Base-by-base conservation (phyloP, 495 filamentous ascomycete species). In the Lasiosphaeria hispida region DNA sequence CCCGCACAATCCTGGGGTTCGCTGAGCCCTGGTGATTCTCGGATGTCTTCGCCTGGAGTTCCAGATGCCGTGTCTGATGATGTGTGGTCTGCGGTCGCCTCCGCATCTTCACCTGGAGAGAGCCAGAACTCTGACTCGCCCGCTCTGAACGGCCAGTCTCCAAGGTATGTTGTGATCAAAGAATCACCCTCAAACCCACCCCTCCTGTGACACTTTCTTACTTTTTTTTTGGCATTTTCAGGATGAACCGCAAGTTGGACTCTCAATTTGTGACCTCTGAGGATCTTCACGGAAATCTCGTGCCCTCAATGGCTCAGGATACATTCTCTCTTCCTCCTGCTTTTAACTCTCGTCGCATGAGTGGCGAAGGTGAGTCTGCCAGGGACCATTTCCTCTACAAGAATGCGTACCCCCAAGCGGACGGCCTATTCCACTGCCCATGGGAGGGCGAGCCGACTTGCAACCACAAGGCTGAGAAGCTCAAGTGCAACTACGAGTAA, bases 401-500 rank as follows among this genome's bases (percentile, higher is more conserved):
- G 67, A 83, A 83, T 67, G 79, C 81, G 42, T 83, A 82, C 43
- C 80, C 80, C 34, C 65, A 84, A 41, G 75, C 75, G 60, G 89
- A 95, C 75, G 89, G 87, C 68, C 81, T 93, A 48, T 97, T 91
- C 73, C 88, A 95, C 76, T 97, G 92, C 83, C 92, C 92, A 18
- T 91, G 84, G 76, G 86, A 88, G 72, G 83, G 83, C 70, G 80
- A 89, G 59, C 74, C 85, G 41, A 83, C 80, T 58, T 95, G 91
- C 82, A 86, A 81, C 69, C 90, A 95, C 80, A 86, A 87, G 65
- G 85, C 90, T 17, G 91, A 90, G 62, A 91, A 91, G 72, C 87
- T 96, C 60, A 96, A 96, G 81, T 97, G 92, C 85, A 92, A 94
- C 74, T 97, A 96, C 72, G 90, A 96, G 92, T 92, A 87, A 83